phyloP scores from a whole-genome alignment of 2,329 filamentous ascomycete species.

The Zasmidium cellare region DNA sequence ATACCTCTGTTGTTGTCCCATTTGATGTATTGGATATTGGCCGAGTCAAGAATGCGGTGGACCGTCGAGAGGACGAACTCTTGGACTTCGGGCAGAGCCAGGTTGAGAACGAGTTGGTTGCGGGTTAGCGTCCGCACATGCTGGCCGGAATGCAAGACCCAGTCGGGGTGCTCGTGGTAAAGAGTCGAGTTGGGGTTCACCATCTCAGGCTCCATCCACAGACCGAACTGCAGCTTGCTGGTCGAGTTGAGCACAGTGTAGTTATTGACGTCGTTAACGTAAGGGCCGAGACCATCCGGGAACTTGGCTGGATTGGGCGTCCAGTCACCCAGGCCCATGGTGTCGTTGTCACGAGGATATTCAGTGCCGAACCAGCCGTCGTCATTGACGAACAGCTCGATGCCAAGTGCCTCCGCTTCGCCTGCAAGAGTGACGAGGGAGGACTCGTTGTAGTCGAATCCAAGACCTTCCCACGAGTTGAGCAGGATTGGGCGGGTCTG shows the following conservation, averaged over 20 bases:
- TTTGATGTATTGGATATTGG: conserved; percentile 62
- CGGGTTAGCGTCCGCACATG: conserved; percentile 59
- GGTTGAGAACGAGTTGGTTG: conserved; percentile 62
- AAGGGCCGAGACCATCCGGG: conserved; percentile 55
- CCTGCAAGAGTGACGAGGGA: conserved; percentile 57
- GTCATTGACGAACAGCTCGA: conserved; percentile 65
- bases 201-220: conserved; percentile 71
- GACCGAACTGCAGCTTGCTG: conserved; percentile 58
- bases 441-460: conserved; percentile 59
- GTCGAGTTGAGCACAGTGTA: conserved; percentile 51
- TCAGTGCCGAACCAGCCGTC: conserved; percentile 69
- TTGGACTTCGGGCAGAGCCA: conserved; percentile 62
- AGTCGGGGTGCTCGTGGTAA: conserved; percentile 64
- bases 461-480: conserved; percentile 67
- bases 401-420: conserved; percentile 59
- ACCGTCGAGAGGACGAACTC: conserved; percentile 61
- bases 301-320: conserved; percentile 59
- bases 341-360: conserved; percentile 60
- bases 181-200: conserved; percentile 62
- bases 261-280: conserved; percentile 54
- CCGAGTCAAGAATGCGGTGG: conserved; percentile 54
- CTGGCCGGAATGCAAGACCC: conserved; percentile 59
- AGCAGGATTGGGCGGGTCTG: conserved; percentile 57
- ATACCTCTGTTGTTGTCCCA: conserved; percentile 68
- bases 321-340: conserved; percentile 65